phyloP scores from a whole-genome alignment of 768 basidiomycete genomes.

The Tulasnella sp. region DNA sequence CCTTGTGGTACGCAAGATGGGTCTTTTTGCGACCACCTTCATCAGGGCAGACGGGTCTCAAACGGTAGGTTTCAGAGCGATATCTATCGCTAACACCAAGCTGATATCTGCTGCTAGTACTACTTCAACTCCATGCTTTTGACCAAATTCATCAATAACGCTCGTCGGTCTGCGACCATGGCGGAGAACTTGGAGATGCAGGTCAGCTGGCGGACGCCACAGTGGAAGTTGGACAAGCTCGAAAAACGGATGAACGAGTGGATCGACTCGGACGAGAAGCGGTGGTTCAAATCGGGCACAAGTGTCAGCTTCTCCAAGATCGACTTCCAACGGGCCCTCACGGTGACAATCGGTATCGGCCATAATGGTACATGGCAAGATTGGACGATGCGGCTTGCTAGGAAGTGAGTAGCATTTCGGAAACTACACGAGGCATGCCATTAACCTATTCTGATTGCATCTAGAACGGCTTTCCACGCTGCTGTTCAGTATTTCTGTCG shows the following conservation, averaged over 20 bases:
- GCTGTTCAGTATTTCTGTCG: constrained; percentile 61
- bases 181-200: constrained; percentile 56
- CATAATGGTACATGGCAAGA: constrained; percentile 43
- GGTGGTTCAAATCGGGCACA: constrained; percentile 64
- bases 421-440: not conserved
- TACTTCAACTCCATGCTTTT: constrained; percentile 72
- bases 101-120: constrained; percentile 31
- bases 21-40: constrained; percentile 67
- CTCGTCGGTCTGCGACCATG: constrained; percentile 66
- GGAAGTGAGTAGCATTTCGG: constrained; percentile 28
- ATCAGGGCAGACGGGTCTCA: constrained; percentile 31
- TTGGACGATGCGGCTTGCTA: constrained; percentile 48
- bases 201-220: constrained; percentile 61
- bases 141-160: constrained; percentile 63
- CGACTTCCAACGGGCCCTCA: constrained; percentile 31
- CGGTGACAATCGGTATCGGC: constrained; percentile 52
- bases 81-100: not conserved
- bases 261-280: constrained; percentile 65
- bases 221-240: constrained; percentile 57
- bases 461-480: constrained; percentile 58
- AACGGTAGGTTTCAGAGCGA: not conserved
- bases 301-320: constrained; percentile 51
- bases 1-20: constrained; percentile 67
- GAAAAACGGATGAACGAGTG: constrained; percentile 58
- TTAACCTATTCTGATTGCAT: not conserved